Conservation (phyloP, 768 basidiomycete genomes). For the Crucibulum laeve region DNA sequence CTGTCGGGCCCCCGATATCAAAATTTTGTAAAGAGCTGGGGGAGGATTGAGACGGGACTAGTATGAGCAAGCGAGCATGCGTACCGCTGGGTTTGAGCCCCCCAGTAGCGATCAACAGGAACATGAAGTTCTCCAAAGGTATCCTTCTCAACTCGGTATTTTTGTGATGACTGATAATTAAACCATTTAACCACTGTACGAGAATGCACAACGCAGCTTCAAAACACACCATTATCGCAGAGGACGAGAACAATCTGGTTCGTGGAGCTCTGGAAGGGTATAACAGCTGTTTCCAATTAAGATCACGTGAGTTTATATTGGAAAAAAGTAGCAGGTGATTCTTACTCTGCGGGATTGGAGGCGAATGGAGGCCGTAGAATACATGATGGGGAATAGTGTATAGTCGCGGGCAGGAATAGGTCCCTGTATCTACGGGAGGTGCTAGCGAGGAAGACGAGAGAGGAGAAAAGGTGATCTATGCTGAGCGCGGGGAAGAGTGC, state of each 20-base stretch:
- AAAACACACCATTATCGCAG: constrained; percentile 16
- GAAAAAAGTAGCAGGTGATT: constrained; percentile 1
- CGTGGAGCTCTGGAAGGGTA: constrained; percentile 13
- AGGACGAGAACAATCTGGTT: constrained; percentile 27
- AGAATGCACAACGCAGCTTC: constrained; percentile 11
- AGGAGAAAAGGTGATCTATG: too few relatives aligned
- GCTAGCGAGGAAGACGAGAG: too few relatives aligned
- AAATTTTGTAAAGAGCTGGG: constrained; percentile 91
- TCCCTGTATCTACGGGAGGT: too few relatives aligned
- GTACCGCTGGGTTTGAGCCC: constrained; percentile 94
- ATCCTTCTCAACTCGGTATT: constrained; percentile 81
- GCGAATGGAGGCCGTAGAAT: neutral
- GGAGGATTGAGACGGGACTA: neutral
- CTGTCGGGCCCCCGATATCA: constrained; percentile 93
- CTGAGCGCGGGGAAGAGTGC: too few relatives aligned
- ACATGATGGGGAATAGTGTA: too few relatives aligned
- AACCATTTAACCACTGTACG: neutral
- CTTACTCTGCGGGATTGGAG: neutral
- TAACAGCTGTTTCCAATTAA: constrained; percentile 17
- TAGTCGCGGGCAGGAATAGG: too few relatives aligned
- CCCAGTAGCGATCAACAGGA: constrained; percentile 79
- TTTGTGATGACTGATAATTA: constrained; percentile 32
- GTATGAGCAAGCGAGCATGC: constrained; percentile 7
- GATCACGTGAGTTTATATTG: constrained; percentile 26
- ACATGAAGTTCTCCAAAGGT: constrained; percentile 96